phyloP scores from a whole-genome alignment of 768 basidiomycete species.

The Termitomyces sp. region DNA sequence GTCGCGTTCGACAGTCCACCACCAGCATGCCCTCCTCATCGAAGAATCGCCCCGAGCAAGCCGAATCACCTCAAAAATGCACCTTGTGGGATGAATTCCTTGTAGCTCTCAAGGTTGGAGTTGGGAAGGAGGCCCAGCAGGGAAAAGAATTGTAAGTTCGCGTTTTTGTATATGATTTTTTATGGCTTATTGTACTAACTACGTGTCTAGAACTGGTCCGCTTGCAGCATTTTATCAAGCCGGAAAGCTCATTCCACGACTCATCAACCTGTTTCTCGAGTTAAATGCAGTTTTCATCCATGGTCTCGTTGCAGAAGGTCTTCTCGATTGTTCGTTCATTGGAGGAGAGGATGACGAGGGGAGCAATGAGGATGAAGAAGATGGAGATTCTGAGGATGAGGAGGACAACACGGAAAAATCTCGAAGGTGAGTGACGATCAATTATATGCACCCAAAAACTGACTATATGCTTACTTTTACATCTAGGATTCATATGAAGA shows the following conservation, averaged over 20 bases:
- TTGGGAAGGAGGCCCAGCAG: neutral
- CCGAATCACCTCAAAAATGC: neutral
- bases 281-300: neutral
- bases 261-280: neutral
- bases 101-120: neutral
- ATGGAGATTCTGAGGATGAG: neutral
- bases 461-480: neutral
- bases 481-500: neutral
- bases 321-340: too few species aligned
- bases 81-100: neutral
- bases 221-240: neutral
- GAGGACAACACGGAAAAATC: neutral
- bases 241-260: neutral
- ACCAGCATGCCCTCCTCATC: neutral
- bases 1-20: too few species aligned
- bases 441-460: neutral
- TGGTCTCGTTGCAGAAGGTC: neutral
- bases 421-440: neutral
- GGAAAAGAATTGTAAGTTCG: neutral
- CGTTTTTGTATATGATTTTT: neutral
- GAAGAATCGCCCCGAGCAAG: neutral
- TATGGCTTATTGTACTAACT: neutral
- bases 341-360: too few species aligned
- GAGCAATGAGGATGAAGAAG: neutral
- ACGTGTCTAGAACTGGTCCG: neutral